A percentile compares a stretch with the other conserved stretches of the same genome.
phyloP scores from a whole-genome alignment of 768 basidiomycete genomes.

The Phylloporus scabripes region DNA sequence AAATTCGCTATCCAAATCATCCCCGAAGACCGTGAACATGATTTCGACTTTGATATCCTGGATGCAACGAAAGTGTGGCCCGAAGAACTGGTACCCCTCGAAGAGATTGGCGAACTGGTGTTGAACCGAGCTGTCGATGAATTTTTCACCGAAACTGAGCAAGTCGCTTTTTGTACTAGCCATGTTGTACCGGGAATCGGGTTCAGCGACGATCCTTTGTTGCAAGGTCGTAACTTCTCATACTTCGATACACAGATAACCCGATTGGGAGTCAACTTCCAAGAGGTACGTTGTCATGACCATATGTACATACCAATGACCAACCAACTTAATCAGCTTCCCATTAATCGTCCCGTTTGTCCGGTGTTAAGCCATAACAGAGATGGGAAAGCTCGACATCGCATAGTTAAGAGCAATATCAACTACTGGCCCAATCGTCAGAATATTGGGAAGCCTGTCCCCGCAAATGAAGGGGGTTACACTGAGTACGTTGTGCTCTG shows the following conservation, averaged over 20 bases:
- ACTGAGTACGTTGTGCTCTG: slow-evolving; percentile 37
- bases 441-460: slow-evolving; percentile 42
- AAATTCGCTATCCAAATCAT: slow-evolving; percentile 65
- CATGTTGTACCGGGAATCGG: slow-evolving; percentile 59
- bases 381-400: slow-evolving; percentile 53
- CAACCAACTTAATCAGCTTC: slow-evolving; percentile 41
- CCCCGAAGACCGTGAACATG: slow-evolving; percentile 64
- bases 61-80: slow-evolving; percentile 88
- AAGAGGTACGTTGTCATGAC: slow-evolving; percentile 39
- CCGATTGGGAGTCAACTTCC: slow-evolving; percentile 77
- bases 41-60: slow-evolving; percentile 83
- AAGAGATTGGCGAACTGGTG: slow-evolving; percentile 71
- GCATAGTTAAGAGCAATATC: slow-evolving; percentile 50
- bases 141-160: slow-evolving; percentile 84
- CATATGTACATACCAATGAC: neutral
- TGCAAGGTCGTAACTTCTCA: slow-evolving; percentile 83
- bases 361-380: slow-evolving; percentile 68
- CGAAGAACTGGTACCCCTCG: slow-evolving; percentile 71
- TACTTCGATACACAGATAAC: slow-evolving; percentile 84
- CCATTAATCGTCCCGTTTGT: slow-evolving; percentile 78
- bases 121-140: slow-evolving; percentile 61
- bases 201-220: slow-evolving; percentile 70
- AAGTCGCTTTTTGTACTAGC: slow-evolving; percentile 80
- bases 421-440: slow-evolving; percentile 87
- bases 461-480: slow-evolving; percentile 51